Conservation (phyloP, 495 filamentous ascomycete species). For the Talaromyces adpressus region DNA sequence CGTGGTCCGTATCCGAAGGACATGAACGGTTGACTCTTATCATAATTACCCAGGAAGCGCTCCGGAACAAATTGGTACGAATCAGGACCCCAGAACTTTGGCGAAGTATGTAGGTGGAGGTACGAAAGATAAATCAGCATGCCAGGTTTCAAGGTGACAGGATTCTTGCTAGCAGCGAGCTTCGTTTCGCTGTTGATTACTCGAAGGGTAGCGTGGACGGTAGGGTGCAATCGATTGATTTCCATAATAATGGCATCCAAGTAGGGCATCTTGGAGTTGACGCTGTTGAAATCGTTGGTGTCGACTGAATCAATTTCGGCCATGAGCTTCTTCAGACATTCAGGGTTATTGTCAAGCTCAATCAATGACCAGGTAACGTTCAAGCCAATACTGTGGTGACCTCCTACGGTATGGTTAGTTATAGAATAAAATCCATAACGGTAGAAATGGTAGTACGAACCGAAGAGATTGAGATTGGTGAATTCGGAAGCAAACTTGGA, state of each 20-base stretch:
- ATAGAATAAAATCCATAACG: no score
- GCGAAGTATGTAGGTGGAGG: conserved; percentile 14
- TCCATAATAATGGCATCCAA: conserved; percentile 15
- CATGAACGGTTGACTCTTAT: conserved; percentile 15
- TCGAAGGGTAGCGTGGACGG: conserved; percentile 11
- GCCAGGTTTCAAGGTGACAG: conserved; percentile 13
- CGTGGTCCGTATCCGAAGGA: conserved; percentile 16
- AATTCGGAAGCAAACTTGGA: no score
- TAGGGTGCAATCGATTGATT: conserved; percentile 15
- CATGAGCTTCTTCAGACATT: no score
- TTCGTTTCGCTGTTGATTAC: not conserved
- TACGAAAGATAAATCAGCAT: conserved; percentile 15
- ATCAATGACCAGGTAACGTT: no score
- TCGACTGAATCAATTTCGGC: no score
- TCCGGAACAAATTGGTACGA: conserved; percentile 12
- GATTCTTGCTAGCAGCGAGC: conserved; percentile 9
- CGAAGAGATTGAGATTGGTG: no score
- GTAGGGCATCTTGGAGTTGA: conserved; percentile 17
- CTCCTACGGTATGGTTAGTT: no score
- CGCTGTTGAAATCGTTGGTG: not conserved
- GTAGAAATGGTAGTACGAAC: no score
- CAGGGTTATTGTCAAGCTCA: no score
- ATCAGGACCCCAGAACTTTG: conserved; percentile 12
- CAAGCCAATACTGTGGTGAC: no score
- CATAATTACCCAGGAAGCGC: conserved; percentile 12